Percentiles rank a stretch among this genome's conserved stretches.
Evolutionary conservation across 73 alveolate species (phyloP).

Genomic region (Stentor roeselii): DNA sequence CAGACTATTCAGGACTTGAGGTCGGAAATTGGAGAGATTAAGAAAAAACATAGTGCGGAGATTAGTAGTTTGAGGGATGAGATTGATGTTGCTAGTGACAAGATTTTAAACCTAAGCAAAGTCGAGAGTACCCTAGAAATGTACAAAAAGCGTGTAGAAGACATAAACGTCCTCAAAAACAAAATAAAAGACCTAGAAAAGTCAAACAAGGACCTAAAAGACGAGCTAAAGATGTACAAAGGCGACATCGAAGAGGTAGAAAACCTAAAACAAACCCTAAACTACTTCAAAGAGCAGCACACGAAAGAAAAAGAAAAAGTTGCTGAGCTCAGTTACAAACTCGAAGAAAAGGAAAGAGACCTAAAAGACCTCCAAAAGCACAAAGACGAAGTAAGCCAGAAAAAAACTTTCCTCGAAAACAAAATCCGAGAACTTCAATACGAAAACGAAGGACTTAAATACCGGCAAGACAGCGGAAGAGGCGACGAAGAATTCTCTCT

Average conservation of each 20-base stretch:
- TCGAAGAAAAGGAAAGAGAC: conserved; percentile 1
- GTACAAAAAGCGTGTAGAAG: conserved; percentile 27
- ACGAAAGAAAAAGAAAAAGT: conserved; percentile 4
- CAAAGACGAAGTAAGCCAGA: background rate
- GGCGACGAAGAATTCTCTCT: background rate
- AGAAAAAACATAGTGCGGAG: background rate
- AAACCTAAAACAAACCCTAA: background rate
- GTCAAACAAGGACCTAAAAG: background rate
- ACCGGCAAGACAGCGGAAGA: background rate
- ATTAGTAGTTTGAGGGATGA: background rate
- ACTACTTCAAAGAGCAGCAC: conserved; percentile 14
- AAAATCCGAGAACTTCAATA: background rate
- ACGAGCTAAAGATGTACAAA: background rate
- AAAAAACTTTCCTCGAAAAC: background rate
- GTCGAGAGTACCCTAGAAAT: background rate
- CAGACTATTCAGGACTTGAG: conserved; percentile 1
- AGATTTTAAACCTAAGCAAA: conserved; percentile 6
- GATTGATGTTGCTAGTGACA: background rate
- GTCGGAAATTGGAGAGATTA: background rate
- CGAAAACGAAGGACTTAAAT: conserved; percentile 1
- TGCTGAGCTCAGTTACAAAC: background rate
- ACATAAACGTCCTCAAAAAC: background rate
- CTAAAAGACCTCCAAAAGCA: background rate
- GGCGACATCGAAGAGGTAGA: background rate
- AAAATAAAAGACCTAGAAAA: conserved; percentile 26